Evolutionary conservation across 345 rosid species (phyloP), one percentile per base, ranked within the genome.

Genomic region (Sonneratia caseolaris): DNA sequence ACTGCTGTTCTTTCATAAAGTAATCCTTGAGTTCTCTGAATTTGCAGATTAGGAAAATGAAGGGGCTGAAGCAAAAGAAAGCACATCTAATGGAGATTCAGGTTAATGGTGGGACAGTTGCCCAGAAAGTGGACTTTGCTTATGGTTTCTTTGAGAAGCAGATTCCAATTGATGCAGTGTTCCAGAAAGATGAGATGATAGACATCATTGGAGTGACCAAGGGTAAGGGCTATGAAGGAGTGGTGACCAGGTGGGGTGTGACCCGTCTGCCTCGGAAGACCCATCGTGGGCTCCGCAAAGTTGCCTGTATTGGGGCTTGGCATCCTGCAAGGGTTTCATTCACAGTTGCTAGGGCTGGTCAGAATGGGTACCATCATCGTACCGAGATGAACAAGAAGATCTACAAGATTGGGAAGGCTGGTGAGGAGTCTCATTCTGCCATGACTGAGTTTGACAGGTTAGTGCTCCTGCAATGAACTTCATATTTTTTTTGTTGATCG

Each of bases 221-320:
- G 79, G 96, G 97, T 78, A 93, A 91, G 79, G 97, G 98, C 19
- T 89, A 84, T 22, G 94, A 93, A 75, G 98, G 98, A 79, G 98
- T 91, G 51, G 98, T 93, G 45, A 89, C 91, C 37, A 87, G 98
- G 68, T 91, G 98, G 98, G 97, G 98, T 48, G 96, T 91, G 32
- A 91, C 97, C 27, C 94, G 96, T 59, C 93, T 93, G 35, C 97
- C 98, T 37, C 90, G 96, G 4, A 94, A 94, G 83, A 94, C 98
- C 42, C 98, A 89, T 43, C 88, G 93, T 74, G 97, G 98, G n/a
- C 95, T 91, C 14, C 90, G 97, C 10, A 91, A 91, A 84, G 97
- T 91, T 1, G 98, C 97, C 38, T 91, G 98, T 83, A 91, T 94
- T 37, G 97, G 98, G 51, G 95, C 98, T 51, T 94, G 98, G 98